A percentile compares a stretch with the other conserved stretches of the same genome.
phyloP scores from a whole-genome alignment of 768 basidiomycete genomes.

The Fomitopsis pulvina region DNA sequence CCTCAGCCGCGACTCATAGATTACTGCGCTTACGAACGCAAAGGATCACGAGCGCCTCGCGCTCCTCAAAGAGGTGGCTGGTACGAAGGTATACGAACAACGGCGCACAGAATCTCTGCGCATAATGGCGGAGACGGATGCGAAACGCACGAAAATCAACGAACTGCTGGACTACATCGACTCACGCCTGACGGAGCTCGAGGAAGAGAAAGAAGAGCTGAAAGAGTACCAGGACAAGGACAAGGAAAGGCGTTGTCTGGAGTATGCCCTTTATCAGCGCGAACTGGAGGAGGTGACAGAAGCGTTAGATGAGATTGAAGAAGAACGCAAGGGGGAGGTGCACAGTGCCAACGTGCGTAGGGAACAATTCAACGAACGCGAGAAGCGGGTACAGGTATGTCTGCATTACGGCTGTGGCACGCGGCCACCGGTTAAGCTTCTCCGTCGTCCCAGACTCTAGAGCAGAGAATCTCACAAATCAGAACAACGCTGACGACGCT shows the following conservation, averaged over 20 bases:
- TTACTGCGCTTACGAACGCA: slow-evolving; percentile 93
- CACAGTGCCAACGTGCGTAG: slow-evolving; percentile 79
- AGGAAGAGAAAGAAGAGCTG: slow-evolving; percentile 96
- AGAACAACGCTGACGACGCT: slow-evolving; percentile 70
- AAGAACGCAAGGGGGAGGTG: slow-evolving; percentile 75
- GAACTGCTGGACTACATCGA: slow-evolving; percentile 91
- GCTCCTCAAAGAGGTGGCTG: slow-evolving; percentile 96
- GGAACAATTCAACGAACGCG: slow-evolving; percentile 75
- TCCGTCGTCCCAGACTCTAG: slow-evolving; percentile 47
- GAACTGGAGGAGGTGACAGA: slow-evolving; percentile 87
- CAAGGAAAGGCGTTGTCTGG: slow-evolving; percentile 87
- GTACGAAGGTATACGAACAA: slow-evolving; percentile 97
- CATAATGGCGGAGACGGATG: slow-evolving; percentile 95
- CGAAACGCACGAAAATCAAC: slow-evolving; percentile 85
- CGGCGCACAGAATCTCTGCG: slow-evolving; percentile 87
- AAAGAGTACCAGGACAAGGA: slow-evolving; percentile 97
- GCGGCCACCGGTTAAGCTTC: not conserved
- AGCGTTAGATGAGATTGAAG: slow-evolving; percentile 79
- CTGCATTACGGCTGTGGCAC: not conserved
- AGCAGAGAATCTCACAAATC: slow-evolving; percentile 61
- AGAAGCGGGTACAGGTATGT: slow-evolving; percentile 79
- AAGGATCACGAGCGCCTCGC: slow-evolving; percentile 92
- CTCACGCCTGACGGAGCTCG: slow-evolving; percentile 81
- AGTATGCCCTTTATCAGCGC: slow-evolving; percentile 89
- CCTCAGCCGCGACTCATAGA: slow-evolving; percentile 41